Conservation (phyloP, 2,329 filamentous ascomycete genomes). For the Verticillium zaregamsianum region DNA sequence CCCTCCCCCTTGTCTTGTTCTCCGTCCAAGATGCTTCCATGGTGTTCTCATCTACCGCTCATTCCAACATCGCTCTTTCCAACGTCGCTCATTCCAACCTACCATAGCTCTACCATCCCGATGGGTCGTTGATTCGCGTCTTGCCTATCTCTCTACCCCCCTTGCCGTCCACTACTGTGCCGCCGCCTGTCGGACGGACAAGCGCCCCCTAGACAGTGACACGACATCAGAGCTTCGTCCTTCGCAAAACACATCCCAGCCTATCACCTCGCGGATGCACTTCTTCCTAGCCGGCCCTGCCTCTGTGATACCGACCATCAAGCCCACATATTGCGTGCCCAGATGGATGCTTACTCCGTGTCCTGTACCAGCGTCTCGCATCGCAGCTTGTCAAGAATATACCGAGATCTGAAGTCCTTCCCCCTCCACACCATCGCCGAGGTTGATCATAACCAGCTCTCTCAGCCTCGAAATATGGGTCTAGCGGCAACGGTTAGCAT, state of each 20-base stretch:
- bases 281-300: too few species aligned
- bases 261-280: neutral
- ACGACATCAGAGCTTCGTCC: neutral
- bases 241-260: neutral
- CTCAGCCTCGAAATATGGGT: slow-evolving; percentile 26
- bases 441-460: slow-evolving; percentile 16
- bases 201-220: too few species aligned
- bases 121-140: too few species aligned
- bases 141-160: too few species aligned
- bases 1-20: neutral
- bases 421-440: slow-evolving; percentile 30
- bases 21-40: neutral
- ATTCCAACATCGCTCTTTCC: neutral
- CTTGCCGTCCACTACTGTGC: too few species aligned
- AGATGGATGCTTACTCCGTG: slow-evolving; percentile 50
- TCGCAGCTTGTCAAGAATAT: slow-evolving; percentile 41
- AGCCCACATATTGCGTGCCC: too few species aligned
- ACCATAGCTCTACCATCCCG: too few species aligned
- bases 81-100: too few species aligned
- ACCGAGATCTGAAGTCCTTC: slow-evolving; percentile 42
- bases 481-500: slow-evolving; percentile 30
- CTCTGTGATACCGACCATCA: neutral
- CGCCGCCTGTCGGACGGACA: too few species aligned
- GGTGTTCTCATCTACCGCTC: neutral
- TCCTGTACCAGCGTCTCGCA: slow-evolving; percentile 40